These are phyloP conservation scores for Boletus fagicola DNA, from an alignment of 768 basidiomycete species.

Conservation along the genomic window DNA sequence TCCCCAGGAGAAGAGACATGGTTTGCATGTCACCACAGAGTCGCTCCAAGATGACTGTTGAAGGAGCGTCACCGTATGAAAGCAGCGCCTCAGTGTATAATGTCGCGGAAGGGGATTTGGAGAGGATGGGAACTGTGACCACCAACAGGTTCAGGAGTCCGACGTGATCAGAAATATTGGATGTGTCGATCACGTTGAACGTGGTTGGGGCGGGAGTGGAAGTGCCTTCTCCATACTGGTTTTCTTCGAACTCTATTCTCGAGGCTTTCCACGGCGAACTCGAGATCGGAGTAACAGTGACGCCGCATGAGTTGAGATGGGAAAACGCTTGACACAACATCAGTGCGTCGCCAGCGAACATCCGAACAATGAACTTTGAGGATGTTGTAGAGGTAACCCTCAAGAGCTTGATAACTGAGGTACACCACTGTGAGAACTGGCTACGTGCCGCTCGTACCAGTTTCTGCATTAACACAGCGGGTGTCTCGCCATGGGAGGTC, in stretches of 20 bases:
- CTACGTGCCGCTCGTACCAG: constrained; percentile 17
- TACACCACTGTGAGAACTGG: constrained; percentile 32
- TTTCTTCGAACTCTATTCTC: constrained; percentile 23
- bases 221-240: constrained; percentile 17
- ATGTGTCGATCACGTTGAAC: constrained; percentile 36
- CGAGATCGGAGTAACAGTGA: constrained; percentile 18
- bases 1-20: constrained; percentile 28
- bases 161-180: constrained; percentile 32
- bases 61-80: constrained; percentile 6
- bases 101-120: constrained; percentile 20
- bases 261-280: constrained; percentile 26
- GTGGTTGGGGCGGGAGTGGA: constrained; percentile 23
- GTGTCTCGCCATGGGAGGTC: constrained; percentile 1
- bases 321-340: constrained; percentile 29
- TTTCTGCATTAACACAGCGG: constrained; percentile 14
- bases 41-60: constrained; percentile 20
- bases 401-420: constrained; percentile 18
- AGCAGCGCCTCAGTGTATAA: constrained; percentile 33
- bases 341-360: constrained; percentile 32
- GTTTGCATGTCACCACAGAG: constrained; percentile 30
- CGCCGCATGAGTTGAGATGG: constrained; percentile 6
- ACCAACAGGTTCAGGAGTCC: constrained; percentile 31
- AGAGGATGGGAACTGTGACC: constrained; percentile 25
- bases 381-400: neutral
- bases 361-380: constrained; percentile 21